phyloP scores from a whole-genome alignment of 345 rosid genomes.

The Citrus hindsii region DNA sequence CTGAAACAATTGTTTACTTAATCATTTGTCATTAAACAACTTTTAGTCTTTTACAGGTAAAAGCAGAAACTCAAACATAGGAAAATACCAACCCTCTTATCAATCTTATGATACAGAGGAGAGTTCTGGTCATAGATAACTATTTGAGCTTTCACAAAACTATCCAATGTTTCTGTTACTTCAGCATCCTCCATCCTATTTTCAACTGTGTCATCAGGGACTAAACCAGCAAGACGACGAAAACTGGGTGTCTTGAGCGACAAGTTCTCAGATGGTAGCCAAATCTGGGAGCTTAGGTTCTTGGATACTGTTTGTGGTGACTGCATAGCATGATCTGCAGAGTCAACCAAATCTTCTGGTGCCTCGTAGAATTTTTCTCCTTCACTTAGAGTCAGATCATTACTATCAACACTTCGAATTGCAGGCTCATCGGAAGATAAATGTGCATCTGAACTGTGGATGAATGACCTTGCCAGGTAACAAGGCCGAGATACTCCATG shows the following conservation, averaged over 20 bases:
- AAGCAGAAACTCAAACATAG: slow-evolving; percentile 10
- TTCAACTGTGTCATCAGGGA: slow-evolving; percentile 49
- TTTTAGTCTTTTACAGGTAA: background rate
- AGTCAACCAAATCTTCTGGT: slow-evolving; percentile 71
- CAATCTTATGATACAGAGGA: slow-evolving; percentile 60
- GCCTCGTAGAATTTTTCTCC: slow-evolving; percentile 92
- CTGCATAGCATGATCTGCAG: slow-evolving; percentile 32
- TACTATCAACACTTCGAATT: slow-evolving; percentile 31
- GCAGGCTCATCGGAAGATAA: slow-evolving; percentile 39
- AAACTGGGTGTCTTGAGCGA: slow-evolving; percentile 71
- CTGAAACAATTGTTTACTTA: slow-evolving; percentile 40
- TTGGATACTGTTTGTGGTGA: slow-evolving; percentile 25
- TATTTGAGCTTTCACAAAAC: slow-evolving; percentile 96
- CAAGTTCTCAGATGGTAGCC: slow-evolving; percentile 20
- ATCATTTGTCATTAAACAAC: slow-evolving; percentile 2
- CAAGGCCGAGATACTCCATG: slow-evolving; percentile 42
- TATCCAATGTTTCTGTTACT: slow-evolving; percentile 50
- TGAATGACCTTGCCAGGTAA: slow-evolving; percentile 89
- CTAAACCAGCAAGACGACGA: slow-evolving; percentile 64
- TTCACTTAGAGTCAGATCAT: slow-evolving; percentile 51
- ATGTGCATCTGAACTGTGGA: slow-evolving; percentile 43
- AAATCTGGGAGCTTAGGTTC: slow-evolving; percentile 18
- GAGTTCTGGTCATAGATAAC: slow-evolving; percentile 72
- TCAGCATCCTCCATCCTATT: slow-evolving; percentile 37
- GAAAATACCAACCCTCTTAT: slow-evolving; percentile 55